Percentiles rank a stretch among this genome's conserved stretches.
Conservation (phyloP, 345 rosid species). For the Balakata baccata region DNA sequence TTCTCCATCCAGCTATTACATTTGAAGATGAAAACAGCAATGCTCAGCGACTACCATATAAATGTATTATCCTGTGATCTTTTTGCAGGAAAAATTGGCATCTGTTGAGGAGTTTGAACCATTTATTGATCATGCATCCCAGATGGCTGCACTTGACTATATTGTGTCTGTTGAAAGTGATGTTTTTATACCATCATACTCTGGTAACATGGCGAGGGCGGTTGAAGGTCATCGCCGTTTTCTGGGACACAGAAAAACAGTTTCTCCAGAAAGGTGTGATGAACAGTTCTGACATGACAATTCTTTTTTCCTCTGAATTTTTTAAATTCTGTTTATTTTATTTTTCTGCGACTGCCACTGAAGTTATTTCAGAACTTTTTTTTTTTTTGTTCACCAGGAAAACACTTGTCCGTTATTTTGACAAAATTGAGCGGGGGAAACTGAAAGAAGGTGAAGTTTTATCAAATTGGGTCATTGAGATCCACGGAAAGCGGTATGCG, state of each 20-base stretch:
- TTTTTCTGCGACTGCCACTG: neutral
- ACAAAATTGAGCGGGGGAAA: slow-evolving; percentile 52
- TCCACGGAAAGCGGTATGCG: slow-evolving; percentile 63
- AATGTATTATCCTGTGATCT: slow-evolving; percentile 13
- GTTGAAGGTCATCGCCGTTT: slow-evolving; percentile 95
- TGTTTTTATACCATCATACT: slow-evolving; percentile 77
- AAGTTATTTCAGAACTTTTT: neutral
- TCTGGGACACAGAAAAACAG: slow-evolving; percentile 82
- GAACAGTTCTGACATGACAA: neutral
- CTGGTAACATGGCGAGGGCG: slow-evolving; percentile 99
- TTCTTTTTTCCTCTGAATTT: neutral
- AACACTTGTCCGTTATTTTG: slow-evolving; percentile 61
- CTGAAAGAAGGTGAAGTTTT: slow-evolving; percentile 52
- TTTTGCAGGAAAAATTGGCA: slow-evolving; percentile 67
- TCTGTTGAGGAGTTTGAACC: slow-evolving; percentile 75
- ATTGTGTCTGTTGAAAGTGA: slow-evolving; percentile 85
- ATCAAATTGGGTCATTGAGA: slow-evolving; percentile 47
- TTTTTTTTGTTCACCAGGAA: slow-evolving; percentile 47
- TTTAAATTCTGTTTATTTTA: neutral
- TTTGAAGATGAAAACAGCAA: neutral
- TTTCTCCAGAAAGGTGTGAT: slow-evolving; percentile 69
- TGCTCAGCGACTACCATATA: neutral
- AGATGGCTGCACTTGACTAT: slow-evolving; percentile 96
- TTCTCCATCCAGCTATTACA: neutral
- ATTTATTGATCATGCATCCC: slow-evolving; percentile 69